These are phyloP conservation scores for Borealophlyctis nickersoniae DNA, from an alignment of 192 early-diverging fungal species.

Conservation along the genomic window DNA sequence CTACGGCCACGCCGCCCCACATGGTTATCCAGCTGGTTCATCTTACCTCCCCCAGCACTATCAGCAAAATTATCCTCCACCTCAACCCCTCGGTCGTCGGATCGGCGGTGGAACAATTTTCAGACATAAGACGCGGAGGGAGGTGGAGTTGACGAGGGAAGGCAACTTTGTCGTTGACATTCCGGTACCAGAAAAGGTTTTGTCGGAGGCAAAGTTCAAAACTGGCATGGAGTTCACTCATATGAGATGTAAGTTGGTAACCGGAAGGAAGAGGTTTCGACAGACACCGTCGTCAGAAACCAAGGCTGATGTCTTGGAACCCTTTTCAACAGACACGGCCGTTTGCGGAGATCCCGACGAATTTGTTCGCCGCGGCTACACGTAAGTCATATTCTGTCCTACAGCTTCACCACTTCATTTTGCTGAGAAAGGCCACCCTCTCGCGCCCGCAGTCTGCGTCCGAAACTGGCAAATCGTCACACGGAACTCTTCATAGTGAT, in stretches of 20 bases:
- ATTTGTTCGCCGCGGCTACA: conserved; percentile 58
- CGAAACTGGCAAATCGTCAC: conserved; percentile 34
- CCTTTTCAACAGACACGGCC: conserved; percentile 51
- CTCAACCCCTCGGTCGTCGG: conserved; percentile 1
- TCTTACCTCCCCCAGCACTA: no score
- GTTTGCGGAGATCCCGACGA: conserved; percentile 83
- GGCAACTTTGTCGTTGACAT: conserved; percentile 50
- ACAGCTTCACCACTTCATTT: no score
- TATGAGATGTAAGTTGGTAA: conserved; percentile 30
- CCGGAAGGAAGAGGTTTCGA: not conserved
- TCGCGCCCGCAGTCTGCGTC: conserved; percentile 55
- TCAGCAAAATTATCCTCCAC: not conserved
- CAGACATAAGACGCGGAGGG: conserved; percentile 46
- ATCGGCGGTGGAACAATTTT: conserved; percentile 29
- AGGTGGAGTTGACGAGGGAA: conserved; percentile 38
- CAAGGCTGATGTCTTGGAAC: not conserved
- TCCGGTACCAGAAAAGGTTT: conserved; percentile 45
- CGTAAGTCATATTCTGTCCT: not conserved
- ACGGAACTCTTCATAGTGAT: conserved; percentile 89
- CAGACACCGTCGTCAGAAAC: not conserved
- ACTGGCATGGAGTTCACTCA: conserved; percentile 43
- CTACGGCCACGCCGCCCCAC: conserved; percentile 11
- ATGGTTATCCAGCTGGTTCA: conserved; percentile 18
- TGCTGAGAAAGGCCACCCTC: no score
- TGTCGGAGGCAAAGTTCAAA: conserved; percentile 18